A percentile compares a stretch with the other conserved stretches of the same genome.
phyloP scores from a whole-genome alignment of 1,284 basidiomycete genomes.

The Ustilago cynodontis region DNA sequence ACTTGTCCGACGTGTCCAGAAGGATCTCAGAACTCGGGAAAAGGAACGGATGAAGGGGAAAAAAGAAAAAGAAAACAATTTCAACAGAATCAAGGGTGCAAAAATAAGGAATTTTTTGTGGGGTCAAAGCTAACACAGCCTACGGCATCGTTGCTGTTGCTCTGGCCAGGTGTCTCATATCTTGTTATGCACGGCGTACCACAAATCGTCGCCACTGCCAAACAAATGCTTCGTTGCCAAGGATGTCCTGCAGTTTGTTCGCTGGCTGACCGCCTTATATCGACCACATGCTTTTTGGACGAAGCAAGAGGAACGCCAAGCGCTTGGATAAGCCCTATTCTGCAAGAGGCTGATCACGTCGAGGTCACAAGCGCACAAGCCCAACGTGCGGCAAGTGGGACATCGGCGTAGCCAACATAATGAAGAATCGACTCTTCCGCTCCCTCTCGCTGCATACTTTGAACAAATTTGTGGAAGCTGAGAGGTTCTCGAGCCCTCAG shows the following conservation, averaged over 20 bases:
- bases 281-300: too few relatives aligned
- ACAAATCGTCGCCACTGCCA: neutral
- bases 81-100: neutral
- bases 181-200: neutral
- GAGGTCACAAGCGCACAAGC: neutral
- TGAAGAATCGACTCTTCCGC: neutral
- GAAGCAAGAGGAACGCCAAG: neutral
- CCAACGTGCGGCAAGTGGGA: neutral
- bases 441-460: too few relatives aligned
- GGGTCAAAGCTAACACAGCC: neutral
- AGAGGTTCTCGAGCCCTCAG: too few relatives aligned
- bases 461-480: too few relatives aligned
- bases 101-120: neutral
- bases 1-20: neutral
- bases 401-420: neutral
- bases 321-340: neutral
- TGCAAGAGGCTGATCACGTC: conserved; percentile 1
- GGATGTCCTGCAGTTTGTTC: too few relatives aligned
- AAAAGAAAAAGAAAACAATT: conserved; percentile 1
- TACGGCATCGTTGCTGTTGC: neutral
- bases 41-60: neutral
- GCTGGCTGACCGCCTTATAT: too few relatives aligned
- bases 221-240: neutral
- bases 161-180: neutral
- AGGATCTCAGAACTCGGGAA: neutral